Percentiles rank a stretch among this genome's conserved stretches.
Evolutionary conservation across 176 grass and related monocot species (phyloP).

Genomic region (Zoysia pacifica): DNA sequence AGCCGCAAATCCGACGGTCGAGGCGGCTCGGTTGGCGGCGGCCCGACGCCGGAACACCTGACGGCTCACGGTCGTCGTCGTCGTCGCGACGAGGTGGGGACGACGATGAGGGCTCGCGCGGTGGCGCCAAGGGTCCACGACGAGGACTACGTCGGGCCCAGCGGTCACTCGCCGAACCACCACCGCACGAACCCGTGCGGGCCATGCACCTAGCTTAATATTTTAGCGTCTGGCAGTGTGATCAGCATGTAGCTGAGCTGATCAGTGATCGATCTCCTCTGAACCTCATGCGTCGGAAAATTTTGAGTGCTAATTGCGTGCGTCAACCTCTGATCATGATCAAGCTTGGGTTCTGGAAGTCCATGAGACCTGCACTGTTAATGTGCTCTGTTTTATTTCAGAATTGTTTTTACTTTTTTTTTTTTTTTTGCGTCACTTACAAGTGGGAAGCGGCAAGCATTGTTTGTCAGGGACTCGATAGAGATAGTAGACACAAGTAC

Average conservation of each 20-base stretch:
- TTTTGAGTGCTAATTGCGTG: too few species aligned
- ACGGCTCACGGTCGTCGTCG: not conserved
- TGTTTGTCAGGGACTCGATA: not conserved
- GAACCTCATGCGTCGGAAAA: not conserved
- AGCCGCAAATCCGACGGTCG: not conserved
- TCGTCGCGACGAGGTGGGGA: not conserved
- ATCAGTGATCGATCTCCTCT: not conserved
- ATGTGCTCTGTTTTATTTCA: too few species aligned
- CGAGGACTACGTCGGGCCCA: constrained; percentile 39
- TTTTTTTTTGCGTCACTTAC: too few species aligned
- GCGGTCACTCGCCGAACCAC: constrained; percentile 47
- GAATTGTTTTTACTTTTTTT: too few species aligned
- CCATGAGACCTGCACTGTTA: too few species aligned
- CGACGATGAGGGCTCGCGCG: not conserved
- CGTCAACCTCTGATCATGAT: too few species aligned
- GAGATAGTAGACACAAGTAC: not conserved
- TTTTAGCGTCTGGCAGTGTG: too few species aligned
- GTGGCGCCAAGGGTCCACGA: not conserved
- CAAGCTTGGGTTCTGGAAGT: too few species aligned
- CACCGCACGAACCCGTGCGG: constrained; percentile 36
- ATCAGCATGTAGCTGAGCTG: not conserved
- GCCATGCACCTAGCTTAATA: not conserved
- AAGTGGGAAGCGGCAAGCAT: not conserved
- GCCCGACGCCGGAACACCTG: not conserved
- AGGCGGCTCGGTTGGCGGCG: not conserved